Evolutionary conservation across 371 early-diverging fungal species (phyloP).

Genomic region (Catenaria anguillulae): DNA sequence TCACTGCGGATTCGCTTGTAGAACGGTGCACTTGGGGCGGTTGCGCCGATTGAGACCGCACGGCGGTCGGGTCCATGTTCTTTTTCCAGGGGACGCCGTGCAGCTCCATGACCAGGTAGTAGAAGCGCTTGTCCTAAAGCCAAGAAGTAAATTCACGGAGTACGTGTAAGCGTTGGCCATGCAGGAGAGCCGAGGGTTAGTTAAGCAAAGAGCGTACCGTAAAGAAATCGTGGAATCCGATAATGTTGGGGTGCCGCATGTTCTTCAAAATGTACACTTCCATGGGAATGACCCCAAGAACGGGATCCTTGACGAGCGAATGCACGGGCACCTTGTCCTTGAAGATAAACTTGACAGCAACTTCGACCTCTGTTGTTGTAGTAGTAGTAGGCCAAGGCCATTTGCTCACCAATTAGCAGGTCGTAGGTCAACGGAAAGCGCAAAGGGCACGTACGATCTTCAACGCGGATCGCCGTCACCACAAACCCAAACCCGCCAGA

Average conservation of each 20-base stretch:
- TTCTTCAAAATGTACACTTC: conserved; percentile 57
- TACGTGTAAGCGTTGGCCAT: too few relatives aligned
- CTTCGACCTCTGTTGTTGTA: too few relatives aligned
- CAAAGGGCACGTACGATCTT: conserved; percentile 9
- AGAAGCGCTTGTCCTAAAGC: conserved; percentile 42
- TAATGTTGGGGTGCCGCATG: conserved; percentile 49
- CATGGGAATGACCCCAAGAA: conserved; percentile 50
- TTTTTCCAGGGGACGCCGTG: conserved; percentile 55
- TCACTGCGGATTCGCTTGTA: not conserved
- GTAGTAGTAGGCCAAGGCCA: conserved; percentile 10
- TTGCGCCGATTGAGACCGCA: not conserved
- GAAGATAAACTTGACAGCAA: conserved; percentile 68
- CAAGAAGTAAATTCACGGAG: not conserved
- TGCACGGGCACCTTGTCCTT: conserved; percentile 42
- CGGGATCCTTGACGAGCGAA: conserved; percentile 40
- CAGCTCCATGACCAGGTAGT: conserved; percentile 60
- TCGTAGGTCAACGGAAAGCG: not conserved
- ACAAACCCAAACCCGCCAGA: conserved; percentile 69
- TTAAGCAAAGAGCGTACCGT: not conserved
- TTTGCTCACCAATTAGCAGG: not conserved
- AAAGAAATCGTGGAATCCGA: conserved; percentile 46
- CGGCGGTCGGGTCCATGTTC: too few relatives aligned
- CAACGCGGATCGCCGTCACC: conserved; percentile 26
- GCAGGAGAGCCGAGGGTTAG: not conserved
- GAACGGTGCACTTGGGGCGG: not conserved